phyloP scores from a whole-genome alignment of 2,329 filamentous ascomycete species.

The Xylaria sp. region DNA sequence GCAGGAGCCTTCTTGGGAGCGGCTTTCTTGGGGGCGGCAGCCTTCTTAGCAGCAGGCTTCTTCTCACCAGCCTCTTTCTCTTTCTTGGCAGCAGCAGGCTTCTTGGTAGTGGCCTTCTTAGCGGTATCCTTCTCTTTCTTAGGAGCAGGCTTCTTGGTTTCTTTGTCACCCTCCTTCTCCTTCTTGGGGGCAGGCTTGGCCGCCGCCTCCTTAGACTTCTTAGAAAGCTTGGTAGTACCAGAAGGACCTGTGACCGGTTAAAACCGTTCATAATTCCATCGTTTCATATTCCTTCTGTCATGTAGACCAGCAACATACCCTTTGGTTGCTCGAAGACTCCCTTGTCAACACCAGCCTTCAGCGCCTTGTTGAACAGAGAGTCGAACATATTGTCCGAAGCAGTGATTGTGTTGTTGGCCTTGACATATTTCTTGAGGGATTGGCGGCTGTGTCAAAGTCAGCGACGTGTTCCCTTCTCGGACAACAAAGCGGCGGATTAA shows the following conservation, averaged over 20 bases:
- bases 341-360: slow-evolving; percentile 82
- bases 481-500: neutral
- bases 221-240: slow-evolving; percentile 90
- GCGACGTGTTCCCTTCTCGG: slow-evolving; percentile 39
- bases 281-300: neutral
- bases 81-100: slow-evolving; percentile 56
- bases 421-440: slow-evolving; percentile 68
- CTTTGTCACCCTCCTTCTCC: slow-evolving; percentile 38
- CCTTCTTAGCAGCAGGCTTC: slow-evolving; percentile 82
- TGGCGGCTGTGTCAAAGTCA: slow-evolving; percentile 61
- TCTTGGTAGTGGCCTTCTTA: slow-evolving; percentile 49
- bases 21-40: slow-evolving; percentile 55
- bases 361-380: slow-evolving; percentile 75
- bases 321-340: slow-evolving; percentile 90
- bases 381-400: slow-evolving; percentile 66
- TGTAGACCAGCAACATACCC: slow-evolving; percentile 65
- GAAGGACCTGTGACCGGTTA: slow-evolving; percentile 72
- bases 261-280: slow-evolving; percentile 8
- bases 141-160: slow-evolving; percentile 47
- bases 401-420: slow-evolving; percentile 51
- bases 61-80: slow-evolving; percentile 63
- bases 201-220: slow-evolving; percentile 71
- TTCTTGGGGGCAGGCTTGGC: slow-evolving; percentile 47
- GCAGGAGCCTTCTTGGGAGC: slow-evolving; percentile 57
- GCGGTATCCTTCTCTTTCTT: slow-evolving; percentile 45